Evolutionary conservation across 371 early-diverging fungal species (phyloP), one percentile per base, ranked within the genome.

Genomic region (Mucor circinelloides): DNA sequence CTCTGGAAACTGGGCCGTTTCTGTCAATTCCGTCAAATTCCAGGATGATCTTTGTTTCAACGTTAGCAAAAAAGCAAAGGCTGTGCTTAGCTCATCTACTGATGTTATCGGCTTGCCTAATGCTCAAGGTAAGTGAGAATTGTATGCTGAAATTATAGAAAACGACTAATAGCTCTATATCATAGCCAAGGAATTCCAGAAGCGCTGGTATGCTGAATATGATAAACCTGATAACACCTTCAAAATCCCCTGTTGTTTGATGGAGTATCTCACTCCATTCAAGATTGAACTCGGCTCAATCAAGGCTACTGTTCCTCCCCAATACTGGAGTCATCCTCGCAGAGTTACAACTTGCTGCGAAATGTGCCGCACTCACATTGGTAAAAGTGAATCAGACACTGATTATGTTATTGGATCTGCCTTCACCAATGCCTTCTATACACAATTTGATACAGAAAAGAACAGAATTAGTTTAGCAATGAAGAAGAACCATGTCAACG

Each of bases 361-460:
- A 52, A 72, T 79, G 68, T 83, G 83, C 60, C 76, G 64, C 32
- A 76, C 79, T 28, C 75, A 69, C 66, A 75, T 83, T 40, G 71
- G 76, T 27, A 66, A 67, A 19, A 79, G 83, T 67, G 67, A 55
- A 7, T 83, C 83, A 38, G 71, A 72, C 7, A 71, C 67, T 32
- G 80, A 83, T 58, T 83, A 77, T 67, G 63, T 73, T 54, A 74
- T 83, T 46, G 83, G 83, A 31, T 72, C 70, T 27, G 52, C 81
- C 0, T 80, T 83, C 52, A 80, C 81, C 36, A 79, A 83, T 55
- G 79, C 83, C 8, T 83, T 83, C 66, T 83, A 83, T 62, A 72
- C 79, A 40, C 71, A 74, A 32, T 83, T 76, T 66, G 76, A 83
- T 62, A 56, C 76, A 44, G 79, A 73, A 17, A 69, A 70, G 21